Evolutionary conservation across 2,329 filamentous ascomycete species (phyloP), one percentile per base, ranked within the genome.

Genomic region (Endothia cerciana): DNA sequence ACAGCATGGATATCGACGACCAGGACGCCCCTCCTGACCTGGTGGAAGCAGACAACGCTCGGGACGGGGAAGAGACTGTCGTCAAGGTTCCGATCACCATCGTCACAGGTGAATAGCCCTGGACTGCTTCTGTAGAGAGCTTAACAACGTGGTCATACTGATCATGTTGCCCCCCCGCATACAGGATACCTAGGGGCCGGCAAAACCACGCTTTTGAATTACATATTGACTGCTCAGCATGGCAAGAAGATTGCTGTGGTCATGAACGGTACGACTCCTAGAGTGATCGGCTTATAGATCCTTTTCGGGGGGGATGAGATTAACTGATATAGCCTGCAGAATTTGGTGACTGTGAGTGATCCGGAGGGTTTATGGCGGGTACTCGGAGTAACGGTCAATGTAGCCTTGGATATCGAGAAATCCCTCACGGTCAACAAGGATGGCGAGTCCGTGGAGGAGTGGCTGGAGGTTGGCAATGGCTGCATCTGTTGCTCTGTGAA

Each of bases 401-500:
- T 66, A 94, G 92, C 94, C 63, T 85, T 93, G 72, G 94, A 98
- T 74, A 97, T 99, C 70, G 95, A 99, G 77, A 97, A 97, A 76
- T 94, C 93, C 53, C 84, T 99, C 69, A 98, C 94, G 0, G 89
- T 99, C 71, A 97, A 90, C 75, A 89, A 94, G 75, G 91, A 90
- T 66, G 91, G 89, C 47, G 87, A 94, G 73, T 86, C 93, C 73
- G 91, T 94, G 7, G 90, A 95, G 74, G 93, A 97, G 81, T 99
- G 96, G 92, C 87, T 99, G 36, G 94, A 97, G 69, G 88, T 99
- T 62, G 93, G 92, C 62, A 99, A 99, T 72, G 95, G 95, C 69
- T 99, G 95, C 76, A 93, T 99, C 71, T 99, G 95, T 80, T 99
- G 95, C 79, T 97, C 93, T 3, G 94, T 98, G 72, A 99, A 97